phyloP scores from a whole-genome alignment of 192 early-diverging fungal species.

The Coemansia sp. region DNA sequence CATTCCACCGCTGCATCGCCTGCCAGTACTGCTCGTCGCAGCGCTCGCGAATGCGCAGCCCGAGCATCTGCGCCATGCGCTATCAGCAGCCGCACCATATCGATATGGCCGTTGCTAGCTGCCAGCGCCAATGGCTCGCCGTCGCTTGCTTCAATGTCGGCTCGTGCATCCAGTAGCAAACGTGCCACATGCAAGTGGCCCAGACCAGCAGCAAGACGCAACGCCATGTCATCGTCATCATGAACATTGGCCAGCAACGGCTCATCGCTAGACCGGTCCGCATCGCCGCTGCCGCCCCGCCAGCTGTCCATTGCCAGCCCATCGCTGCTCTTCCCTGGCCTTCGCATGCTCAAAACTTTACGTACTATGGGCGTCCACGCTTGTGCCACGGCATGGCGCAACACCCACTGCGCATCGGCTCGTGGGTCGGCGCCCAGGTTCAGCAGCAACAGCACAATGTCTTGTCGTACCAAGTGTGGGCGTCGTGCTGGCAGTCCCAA shows the following conservation, averaged over 20 bases:
- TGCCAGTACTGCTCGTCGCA: conserved; percentile 38
- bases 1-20: conserved; percentile 33
- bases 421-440: conserved; percentile 48
- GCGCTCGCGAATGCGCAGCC: conserved; percentile 27
- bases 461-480: conserved; percentile 32
- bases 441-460: conserved; percentile 44
- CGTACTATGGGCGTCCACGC: conserved; percentile 36
- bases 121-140: conserved; percentile 42
- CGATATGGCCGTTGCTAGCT: conserved; percentile 18
- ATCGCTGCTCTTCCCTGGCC: not conserved
- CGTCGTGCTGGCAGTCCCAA: conserved; percentile 35
- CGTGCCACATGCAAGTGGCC: conserved; percentile 25
- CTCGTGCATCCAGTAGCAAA: conserved; percentile 26
- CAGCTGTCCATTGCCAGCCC: conserved; percentile 20
- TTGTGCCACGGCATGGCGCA: conserved; percentile 39
- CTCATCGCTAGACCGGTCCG: not conserved
- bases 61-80: conserved; percentile 24
- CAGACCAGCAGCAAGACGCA: conserved; percentile 29
- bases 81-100: conserved; percentile 19
- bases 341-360: conserved; percentile 21
- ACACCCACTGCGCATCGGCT: conserved; percentile 49
- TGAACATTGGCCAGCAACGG: conserved; percentile 28
- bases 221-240: conserved; percentile 30
- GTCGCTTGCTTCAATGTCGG: conserved; percentile 14
- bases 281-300: conserved; percentile 21